These are phyloP conservation scores for Kwoniella shivajii DNA, from an alignment of 1,284 basidiomycete species.

Conservation along the genomic window DNA sequence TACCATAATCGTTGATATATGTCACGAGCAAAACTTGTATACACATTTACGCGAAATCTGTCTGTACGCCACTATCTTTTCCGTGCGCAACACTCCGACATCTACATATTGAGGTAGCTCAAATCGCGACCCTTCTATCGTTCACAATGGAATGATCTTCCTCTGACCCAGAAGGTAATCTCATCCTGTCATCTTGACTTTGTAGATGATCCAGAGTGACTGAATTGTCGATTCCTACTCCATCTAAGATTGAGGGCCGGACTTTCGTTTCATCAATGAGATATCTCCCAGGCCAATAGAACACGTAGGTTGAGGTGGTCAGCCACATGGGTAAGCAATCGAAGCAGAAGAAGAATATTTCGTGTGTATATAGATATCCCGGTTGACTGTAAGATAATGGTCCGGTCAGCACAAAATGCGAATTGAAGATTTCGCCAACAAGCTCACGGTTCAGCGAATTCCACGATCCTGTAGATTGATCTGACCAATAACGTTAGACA, in stretches of 20 bases:
- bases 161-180: not conserved
- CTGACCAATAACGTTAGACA: not conserved
- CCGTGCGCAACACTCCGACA: too few relatives aligned
- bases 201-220: not conserved
- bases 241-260: not conserved
- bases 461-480: not conserved
- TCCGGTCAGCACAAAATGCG: not conserved
- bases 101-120: too few relatives aligned
- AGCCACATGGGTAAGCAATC: slow-evolving; percentile 1
- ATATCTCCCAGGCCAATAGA: not conserved
- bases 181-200: not conserved
- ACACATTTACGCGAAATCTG: too few relatives aligned
- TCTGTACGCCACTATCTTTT: too few relatives aligned
- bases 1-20: too few relatives aligned
- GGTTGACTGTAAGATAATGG: too few relatives aligned
- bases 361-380: not conserved
- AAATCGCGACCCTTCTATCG: too few relatives aligned
- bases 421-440: not conserved
- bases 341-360: not conserved
- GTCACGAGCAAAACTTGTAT: too few relatives aligned
- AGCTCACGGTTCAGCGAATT: not conserved
- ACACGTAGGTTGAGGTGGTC: not conserved
- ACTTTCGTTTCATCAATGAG: not conserved
- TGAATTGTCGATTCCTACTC: not conserved
- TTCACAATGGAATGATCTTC: too few relatives aligned